Evolutionary conservation across 495 filamentous ascomycete species (phyloP).

Genomic region (Penicillium bialowiezense): DNA sequence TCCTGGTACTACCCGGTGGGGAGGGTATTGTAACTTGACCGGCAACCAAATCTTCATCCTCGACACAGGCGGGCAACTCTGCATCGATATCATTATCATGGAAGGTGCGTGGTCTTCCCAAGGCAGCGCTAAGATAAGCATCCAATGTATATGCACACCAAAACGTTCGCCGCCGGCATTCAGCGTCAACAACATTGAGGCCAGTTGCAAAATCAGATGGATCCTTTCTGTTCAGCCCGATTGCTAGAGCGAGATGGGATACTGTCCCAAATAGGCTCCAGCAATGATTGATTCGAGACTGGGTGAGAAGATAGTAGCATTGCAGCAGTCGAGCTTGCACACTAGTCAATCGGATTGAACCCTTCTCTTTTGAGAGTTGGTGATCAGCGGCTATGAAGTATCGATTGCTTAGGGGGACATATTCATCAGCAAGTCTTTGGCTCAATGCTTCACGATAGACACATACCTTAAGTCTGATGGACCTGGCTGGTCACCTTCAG

Average conservation of each 20-base stretch:
- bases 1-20: neutral
- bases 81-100: conserved; percentile 2
- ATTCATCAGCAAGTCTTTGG: too few relatives aligned
- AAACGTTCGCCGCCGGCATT: conserved; percentile 2
- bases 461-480: neutral
- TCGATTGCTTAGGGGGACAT: neutral
- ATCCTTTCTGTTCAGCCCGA: conserved; percentile 3
- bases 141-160: conserved; percentile 6
- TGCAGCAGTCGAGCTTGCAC: conserved; percentile 1
- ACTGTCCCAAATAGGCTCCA: conserved; percentile 4
- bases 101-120: conserved; percentile 16
- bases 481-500: neutral
- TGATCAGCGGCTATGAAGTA: conserved; percentile 5
- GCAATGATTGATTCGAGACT: conserved; percentile 9
- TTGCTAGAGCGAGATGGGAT: neutral
- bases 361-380: conserved; percentile 3
- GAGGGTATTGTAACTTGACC: neutral
- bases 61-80: neutral
- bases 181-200: conserved; percentile 6
- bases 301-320: neutral
- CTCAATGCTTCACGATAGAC: too few relatives aligned
- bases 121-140: conserved; percentile 16
- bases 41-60: neutral
- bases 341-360: conserved; percentile 1
- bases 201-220: neutral